Conservation (phyloP, 129 eudicot species). For the Artemisia annua region DNA sequence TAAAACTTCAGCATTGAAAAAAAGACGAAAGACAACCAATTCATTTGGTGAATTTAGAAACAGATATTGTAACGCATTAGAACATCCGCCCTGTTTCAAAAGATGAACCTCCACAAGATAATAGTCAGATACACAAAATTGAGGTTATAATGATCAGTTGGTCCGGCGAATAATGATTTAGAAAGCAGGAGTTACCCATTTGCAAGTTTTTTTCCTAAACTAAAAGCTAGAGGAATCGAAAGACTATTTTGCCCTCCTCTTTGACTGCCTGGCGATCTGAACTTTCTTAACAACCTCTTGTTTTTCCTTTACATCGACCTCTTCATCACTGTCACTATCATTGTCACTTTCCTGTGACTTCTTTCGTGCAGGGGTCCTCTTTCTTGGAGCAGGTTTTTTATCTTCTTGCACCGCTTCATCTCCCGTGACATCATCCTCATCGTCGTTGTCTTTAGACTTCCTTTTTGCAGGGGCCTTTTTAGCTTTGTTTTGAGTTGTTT, state of each 20-base stretch:
- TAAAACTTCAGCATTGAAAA: not conserved
- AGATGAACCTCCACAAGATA: not conserved
- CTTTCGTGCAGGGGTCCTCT: slow-evolving; percentile 36
- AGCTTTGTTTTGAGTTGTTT: slow-evolving; percentile 32
- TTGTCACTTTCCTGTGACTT: slow-evolving; percentile 46
- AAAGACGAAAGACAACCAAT: not conserved
- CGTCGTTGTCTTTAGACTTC: slow-evolving; percentile 29
- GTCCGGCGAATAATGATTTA: slow-evolving; percentile 20
- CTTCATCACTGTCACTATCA: slow-evolving; percentile 27
- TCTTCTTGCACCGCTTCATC: slow-evolving; percentile 10
- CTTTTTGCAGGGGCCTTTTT: slow-evolving; percentile 48
- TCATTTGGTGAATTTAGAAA: not conserved
- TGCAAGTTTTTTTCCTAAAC: slow-evolving; percentile 8
- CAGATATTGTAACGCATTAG: not conserved
- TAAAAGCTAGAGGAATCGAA: not conserved
- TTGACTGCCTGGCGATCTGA: slow-evolving; percentile 38
- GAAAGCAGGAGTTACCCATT: slow-evolving; percentile 16
- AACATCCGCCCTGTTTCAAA: not conserved
- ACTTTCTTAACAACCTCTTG: slow-evolving; percentile 34
- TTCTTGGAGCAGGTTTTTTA: slow-evolving; percentile 30
- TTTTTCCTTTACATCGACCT: slow-evolving; percentile 37
- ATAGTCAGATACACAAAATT: slow-evolving; percentile 19
- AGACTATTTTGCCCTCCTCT: slow-evolving; percentile 50
- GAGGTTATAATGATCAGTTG: slow-evolving; percentile 17
- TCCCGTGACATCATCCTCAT: slow-evolving; percentile 18